Conservation (phyloP, 768 basidiomycete species). For the Suillus fuscotomentosus region DNA sequence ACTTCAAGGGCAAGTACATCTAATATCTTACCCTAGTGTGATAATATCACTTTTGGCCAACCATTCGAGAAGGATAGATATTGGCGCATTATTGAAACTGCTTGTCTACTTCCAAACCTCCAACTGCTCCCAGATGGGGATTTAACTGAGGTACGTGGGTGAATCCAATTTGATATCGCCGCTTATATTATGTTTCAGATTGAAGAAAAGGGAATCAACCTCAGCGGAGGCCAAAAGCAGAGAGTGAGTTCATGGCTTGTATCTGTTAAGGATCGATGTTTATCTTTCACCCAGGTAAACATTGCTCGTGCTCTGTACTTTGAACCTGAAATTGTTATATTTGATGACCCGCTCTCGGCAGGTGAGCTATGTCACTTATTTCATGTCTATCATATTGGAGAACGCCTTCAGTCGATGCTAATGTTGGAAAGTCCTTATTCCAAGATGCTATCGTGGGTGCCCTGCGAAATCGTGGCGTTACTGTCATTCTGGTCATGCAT, state of each 20-base stretch:
- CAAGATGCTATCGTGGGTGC: too few species aligned
- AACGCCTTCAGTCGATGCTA: too few species aligned
- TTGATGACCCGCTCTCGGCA: too few species aligned
- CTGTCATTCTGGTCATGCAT: too few species aligned
- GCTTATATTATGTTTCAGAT: constrained; percentile 40
- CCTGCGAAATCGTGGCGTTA: too few species aligned
- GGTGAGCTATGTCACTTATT: too few species aligned
- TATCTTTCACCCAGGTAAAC: too few species aligned
- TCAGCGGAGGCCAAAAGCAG: constrained; percentile 67
- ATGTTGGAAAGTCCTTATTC: too few species aligned
- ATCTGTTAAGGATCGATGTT: neutral
- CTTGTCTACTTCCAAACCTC: constrained; percentile 62
- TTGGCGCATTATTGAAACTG: constrained; percentile 58
- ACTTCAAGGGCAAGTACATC: neutral
- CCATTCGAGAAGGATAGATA: constrained; percentile 63
- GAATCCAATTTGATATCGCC: neutral
- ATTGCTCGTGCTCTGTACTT: too few species aligned
- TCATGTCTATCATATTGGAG: too few species aligned
- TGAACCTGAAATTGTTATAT: too few species aligned
- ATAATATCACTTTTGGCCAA: constrained; percentile 68
- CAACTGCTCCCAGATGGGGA: constrained; percentile 69
- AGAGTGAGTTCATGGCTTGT: constrained; percentile 33
- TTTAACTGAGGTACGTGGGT: constrained; percentile 54
- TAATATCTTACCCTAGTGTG: constrained; percentile 37
- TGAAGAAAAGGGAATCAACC: constrained; percentile 68